Percentiles rank a stretch among this genome's conserved stretches.
phyloP scores from a whole-genome alignment of 345 rosid genomes.

The Gossypium longicalyx region DNA sequence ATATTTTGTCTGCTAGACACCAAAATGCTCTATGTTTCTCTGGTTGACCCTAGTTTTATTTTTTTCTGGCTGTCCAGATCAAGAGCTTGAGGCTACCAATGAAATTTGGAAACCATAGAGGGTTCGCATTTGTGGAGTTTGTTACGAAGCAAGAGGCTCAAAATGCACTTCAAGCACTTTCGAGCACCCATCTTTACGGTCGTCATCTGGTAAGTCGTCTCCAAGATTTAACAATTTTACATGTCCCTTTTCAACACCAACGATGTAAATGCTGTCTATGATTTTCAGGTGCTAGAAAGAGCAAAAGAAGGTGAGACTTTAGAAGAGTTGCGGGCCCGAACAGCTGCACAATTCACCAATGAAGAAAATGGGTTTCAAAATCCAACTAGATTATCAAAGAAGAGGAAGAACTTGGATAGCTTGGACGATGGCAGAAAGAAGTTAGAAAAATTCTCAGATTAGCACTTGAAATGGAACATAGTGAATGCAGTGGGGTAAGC shows the following conservation, averaged over 20 bases:
- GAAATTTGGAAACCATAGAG: conserved; percentile 73
- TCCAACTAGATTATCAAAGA: conserved; percentile 45
- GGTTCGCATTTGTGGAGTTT: conserved; percentile 81
- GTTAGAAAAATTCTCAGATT: conserved; percentile 44
- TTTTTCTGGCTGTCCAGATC: conserved; percentile 40
- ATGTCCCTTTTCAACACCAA: not conserved
- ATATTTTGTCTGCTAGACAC: not conserved
- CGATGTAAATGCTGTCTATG: not conserved
- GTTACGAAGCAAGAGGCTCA: conserved; percentile 87
- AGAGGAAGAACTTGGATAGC: conserved; percentile 50
- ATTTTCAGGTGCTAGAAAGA: conserved; percentile 66
- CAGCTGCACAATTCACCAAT: conserved; percentile 67
- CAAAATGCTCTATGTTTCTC: not conserved
- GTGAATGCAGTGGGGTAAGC: not conserved
- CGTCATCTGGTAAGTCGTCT: conserved; percentile 69
- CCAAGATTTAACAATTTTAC: not conserved
- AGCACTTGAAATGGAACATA: conserved; percentile 4
- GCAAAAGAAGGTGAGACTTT: conserved; percentile 88
- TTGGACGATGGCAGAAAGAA: conserved; percentile 57
- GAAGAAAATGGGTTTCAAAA: conserved; percentile 41
- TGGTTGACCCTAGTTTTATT: not conserved
- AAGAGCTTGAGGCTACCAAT: conserved; percentile 82
- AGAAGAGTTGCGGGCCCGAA: conserved; percentile 69
- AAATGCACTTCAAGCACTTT: conserved; percentile 63
- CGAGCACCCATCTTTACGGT: conserved; percentile 80